Conservation (phyloP, 768 basidiomycete species). For the Boletus rubroflammeus region DNA sequence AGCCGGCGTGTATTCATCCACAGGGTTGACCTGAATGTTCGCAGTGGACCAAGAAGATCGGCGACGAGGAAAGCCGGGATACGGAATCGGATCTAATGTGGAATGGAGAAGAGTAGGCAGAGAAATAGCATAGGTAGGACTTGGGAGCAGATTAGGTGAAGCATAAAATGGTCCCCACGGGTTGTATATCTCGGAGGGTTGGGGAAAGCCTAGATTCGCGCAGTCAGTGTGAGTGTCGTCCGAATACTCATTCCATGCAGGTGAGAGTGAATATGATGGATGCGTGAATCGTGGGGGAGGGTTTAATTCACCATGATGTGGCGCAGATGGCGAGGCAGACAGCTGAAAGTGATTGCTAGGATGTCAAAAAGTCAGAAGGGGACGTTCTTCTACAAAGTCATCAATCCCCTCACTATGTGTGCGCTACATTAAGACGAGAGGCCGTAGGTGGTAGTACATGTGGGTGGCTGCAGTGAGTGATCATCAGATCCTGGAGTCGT, state of each 20-base stretch:
- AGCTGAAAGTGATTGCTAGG: slow-evolving; percentile 5
- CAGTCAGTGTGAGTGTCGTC: background rate
- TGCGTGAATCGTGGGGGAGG: background rate
- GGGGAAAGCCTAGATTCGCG: background rate
- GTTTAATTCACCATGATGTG: background rate
- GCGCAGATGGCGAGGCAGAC: background rate
- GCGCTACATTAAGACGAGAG: background rate
- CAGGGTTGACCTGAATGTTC: background rate
- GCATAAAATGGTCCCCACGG: slow-evolving; percentile 5
- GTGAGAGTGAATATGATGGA: background rate
- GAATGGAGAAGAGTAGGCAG: background rate
- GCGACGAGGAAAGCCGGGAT: background rate
- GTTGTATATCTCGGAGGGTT: background rate
- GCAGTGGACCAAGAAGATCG: slow-evolving; percentile 1
- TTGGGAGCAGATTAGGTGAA: background rate
- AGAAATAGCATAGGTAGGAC: background rate
- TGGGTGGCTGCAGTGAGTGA: slow-evolving; percentile 1
- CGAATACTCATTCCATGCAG: background rate
- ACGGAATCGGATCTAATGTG: background rate
- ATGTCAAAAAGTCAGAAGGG: background rate
- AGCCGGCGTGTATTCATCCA: background rate
- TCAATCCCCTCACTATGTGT: slow-evolving; percentile 10
- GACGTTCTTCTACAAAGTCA: background rate
- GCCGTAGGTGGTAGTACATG: background rate
- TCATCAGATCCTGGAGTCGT: slow-evolving; percentile 5